A percentile compares a stretch with the other conserved stretches of the same genome.
Conservation (phyloP, 805 yeast species). For the Saccharomycopsis malanga region DNA sequence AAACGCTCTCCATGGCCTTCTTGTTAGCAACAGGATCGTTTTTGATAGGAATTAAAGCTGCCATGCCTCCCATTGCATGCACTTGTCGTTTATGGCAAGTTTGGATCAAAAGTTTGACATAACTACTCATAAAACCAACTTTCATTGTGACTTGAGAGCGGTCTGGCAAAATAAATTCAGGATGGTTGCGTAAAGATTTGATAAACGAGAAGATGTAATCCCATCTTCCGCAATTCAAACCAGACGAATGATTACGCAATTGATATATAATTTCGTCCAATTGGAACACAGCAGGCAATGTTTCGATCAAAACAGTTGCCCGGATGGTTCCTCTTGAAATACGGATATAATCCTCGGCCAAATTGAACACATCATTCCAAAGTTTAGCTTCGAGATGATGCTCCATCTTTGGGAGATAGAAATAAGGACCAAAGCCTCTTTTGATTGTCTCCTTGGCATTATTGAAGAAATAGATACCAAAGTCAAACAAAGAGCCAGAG, state of each 20-base stretch:
- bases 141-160: constrained; percentile 63
- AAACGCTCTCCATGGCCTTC: constrained; percentile 60
- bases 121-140: constrained; percentile 62
- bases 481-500: constrained; percentile 60
- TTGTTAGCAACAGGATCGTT: constrained; percentile 52
- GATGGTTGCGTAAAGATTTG: constrained; percentile 56
- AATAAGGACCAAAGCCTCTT: constrained; percentile 63
- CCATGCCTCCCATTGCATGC: constrained; percentile 77
- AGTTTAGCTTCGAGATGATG: constrained; percentile 69
- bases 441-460: constrained; percentile 52
- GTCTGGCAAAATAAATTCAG: constrained; percentile 59
- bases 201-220: constrained; percentile 67
- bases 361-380: constrained; percentile 67
- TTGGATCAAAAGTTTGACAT: constrained; percentile 57
- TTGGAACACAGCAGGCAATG: constrained; percentile 67
- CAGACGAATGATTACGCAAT: constrained; percentile 63
- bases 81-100: constrained; percentile 68
- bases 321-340: constrained; percentile 64
- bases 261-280: constrained; percentile 75
- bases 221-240: constrained; percentile 74
- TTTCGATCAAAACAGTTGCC: constrained; percentile 65
- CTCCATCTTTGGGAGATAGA: constrained; percentile 71
- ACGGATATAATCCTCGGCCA: constrained; percentile 56
- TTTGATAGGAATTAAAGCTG: constrained; percentile 71
- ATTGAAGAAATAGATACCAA: constrained; percentile 64